These are phyloP conservation scores for Mucor plumbeus DNA, from an alignment of 371 early-diverging fungal genomes.

Conservation along the genomic window DNA sequence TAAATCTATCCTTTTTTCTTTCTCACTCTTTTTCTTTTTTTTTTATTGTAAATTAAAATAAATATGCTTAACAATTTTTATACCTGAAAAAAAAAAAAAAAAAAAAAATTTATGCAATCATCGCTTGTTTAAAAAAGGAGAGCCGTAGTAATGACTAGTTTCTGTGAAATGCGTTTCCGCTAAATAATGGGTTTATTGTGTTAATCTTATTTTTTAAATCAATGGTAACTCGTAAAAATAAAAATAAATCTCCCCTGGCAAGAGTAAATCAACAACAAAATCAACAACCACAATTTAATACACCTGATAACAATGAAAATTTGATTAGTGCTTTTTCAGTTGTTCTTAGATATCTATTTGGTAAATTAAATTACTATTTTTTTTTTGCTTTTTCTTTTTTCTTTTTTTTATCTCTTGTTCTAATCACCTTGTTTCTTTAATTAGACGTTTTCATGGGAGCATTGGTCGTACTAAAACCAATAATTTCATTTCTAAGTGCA, in stretches of 20 bases:
- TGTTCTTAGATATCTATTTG: background rate
- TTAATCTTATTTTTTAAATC: background rate
- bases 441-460: constrained; percentile 23
- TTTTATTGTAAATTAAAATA: constrained; percentile 1
- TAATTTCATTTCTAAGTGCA: constrained; percentile 18
- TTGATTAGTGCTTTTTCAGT: background rate
- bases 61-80: background rate
- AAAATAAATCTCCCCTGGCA: background rate
- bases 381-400: no score
- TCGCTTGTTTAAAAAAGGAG: background rate
- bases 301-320: background rate
- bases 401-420: background rate
- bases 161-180: no score
- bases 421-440: background rate
- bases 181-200: background rate
- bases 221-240: constrained; percentile 3
- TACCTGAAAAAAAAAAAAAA: background rate
- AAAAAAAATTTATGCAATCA: no score
- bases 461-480: constrained; percentile 27
- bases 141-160: no score
- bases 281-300: background rate
- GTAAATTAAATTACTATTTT: background rate
- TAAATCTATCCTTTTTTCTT: background rate
- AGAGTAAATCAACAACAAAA: background rate
- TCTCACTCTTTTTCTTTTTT: background rate